A percentile compares a stretch with the other conserved stretches of the same genome.
phyloP scores from a whole-genome alignment of 1,284 basidiomycete genomes.

The Ustilago loliicola region DNA sequence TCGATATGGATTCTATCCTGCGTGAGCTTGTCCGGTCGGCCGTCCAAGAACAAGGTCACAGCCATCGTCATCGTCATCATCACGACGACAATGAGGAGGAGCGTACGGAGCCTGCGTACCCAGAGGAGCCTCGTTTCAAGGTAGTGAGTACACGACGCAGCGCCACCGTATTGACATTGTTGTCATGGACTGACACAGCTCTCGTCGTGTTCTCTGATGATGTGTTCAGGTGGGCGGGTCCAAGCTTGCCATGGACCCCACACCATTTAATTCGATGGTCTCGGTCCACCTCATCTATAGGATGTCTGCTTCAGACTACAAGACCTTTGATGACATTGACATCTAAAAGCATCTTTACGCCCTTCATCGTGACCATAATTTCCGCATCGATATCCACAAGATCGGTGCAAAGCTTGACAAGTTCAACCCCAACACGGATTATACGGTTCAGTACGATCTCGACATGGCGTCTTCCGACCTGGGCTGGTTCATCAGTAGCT shows the following conservation, averaged over 20 bases:
- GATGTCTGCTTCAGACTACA: neutral
- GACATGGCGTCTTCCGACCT: neutral
- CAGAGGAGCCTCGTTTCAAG: neutral
- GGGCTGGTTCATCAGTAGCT: neutral
- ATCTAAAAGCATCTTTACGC: neutral
- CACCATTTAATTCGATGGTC: constrained; percentile 6
- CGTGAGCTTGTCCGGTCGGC: no score
- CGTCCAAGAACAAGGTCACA: no score
- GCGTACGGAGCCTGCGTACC: neutral
- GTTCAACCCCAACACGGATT: neutral
- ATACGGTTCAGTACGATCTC: neutral
- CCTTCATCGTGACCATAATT: neutral
- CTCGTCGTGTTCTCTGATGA: neutral
- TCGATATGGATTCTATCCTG: no score
- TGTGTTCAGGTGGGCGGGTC: neutral
- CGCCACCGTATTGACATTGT: neutral
- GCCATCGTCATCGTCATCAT: neutral
- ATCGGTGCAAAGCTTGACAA: neutral
- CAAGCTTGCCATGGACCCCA: neutral
- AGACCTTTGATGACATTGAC: neutral
- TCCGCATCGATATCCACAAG: neutral
- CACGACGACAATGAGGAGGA: neutral
- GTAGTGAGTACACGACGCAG: neutral
- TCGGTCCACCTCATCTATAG: constrained; percentile 8
- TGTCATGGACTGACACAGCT: neutral